Evolutionary conservation across 23 red algal species (phyloP).

Genomic region (Agarophyton chilense): DNA sequence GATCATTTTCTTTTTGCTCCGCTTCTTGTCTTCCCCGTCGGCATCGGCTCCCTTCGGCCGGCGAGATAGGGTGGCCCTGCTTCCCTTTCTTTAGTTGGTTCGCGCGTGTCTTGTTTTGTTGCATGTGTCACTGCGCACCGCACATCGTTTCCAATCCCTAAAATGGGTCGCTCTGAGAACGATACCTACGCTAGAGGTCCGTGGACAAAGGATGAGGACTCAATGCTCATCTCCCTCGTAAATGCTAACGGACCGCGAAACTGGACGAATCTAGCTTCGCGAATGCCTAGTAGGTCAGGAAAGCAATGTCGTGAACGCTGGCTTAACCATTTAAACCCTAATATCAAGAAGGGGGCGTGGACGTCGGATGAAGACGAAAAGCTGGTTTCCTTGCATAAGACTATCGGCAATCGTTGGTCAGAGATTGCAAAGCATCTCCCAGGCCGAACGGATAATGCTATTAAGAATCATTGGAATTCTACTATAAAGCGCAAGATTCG

Average conservation of each 20-base stretch:
- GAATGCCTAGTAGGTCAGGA: slow-evolving; percentile 75
- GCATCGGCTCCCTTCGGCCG: background rate
- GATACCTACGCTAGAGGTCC: slow-evolving; percentile 60
- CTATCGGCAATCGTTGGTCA: slow-evolving; percentile 79
- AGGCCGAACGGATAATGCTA: slow-evolving; percentile 91
- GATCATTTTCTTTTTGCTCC: slow-evolving; percentile 9
- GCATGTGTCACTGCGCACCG: slow-evolving; percentile 17
- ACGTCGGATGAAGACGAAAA: slow-evolving; percentile 82
- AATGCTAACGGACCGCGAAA: slow-evolving; percentile 64
- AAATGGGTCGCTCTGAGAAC: slow-evolving; percentile 57
- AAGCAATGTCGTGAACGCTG: slow-evolving; percentile 94
- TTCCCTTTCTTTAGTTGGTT: background rate
- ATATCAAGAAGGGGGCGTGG: slow-evolving; percentile 79
- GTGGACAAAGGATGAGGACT: slow-evolving; percentile 80
- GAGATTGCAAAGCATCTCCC: slow-evolving; percentile 77
- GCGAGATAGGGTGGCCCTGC: background rate
- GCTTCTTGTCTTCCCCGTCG: background rate
- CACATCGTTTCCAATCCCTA: background rate
- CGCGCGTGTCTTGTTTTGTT: background rate
- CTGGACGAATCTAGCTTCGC: slow-evolving; percentile 73
- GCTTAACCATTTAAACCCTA: slow-evolving; percentile 92
- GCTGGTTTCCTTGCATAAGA: slow-evolving; percentile 68
- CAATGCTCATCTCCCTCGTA: slow-evolving; percentile 71
- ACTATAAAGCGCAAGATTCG: slow-evolving; percentile 77
- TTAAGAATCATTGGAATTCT: slow-evolving; percentile 91